Evolutionary conservation across 176 grass and related monocot genomes (phyloP), one percentile per base, ranked within the genome.

Genomic region (Carex pumila): DNA sequence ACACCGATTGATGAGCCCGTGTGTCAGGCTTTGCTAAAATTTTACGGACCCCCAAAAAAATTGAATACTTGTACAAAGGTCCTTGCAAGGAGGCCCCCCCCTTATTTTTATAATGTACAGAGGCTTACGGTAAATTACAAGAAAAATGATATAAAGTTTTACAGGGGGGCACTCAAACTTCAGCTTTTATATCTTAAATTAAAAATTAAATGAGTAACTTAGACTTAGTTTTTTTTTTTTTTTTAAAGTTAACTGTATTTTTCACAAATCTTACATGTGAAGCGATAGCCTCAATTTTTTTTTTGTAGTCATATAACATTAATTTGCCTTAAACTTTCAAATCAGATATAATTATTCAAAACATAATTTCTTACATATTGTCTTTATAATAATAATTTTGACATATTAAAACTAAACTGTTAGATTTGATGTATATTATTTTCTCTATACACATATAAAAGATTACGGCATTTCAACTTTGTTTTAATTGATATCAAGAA

Each of bases 1-100:
- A 52, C 66, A 83, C 58, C 18, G 77, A 85, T 85, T 71, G 19
- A 47, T 57, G 85, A 69, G 78, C 86, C 47, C 74, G 63, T 21
- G 34, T 15, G 34, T 15, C 52, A 81, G 8, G 8, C 45, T 47
- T 10, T 3, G 54, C 11, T 50, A 4, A 75, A 17, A 37, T 63
- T 22, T 6, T 76, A 41, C 71, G 7, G 83, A 59, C n/a, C 64
- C 52, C 12, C 34, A 0, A 45, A 45, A n/a, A 61, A 1, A 13
- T 10, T 12, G 12, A 62, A 52, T 85, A 80, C 10, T 32, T 61
- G 17, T 9, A 63, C 32, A 13, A 32, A 14, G 18, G 45, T n/a
- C 30, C 85, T 37, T 58, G 39, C 39, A 47, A 3, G 22, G n/a
- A 37, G 15, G 29, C 37, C 54, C 45, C 56, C 55, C 56, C 25